These are phyloP conservation scores for Solanum tarijense DNA, from an alignment of 257 asterid species.

Conservation along the genomic window DNA sequence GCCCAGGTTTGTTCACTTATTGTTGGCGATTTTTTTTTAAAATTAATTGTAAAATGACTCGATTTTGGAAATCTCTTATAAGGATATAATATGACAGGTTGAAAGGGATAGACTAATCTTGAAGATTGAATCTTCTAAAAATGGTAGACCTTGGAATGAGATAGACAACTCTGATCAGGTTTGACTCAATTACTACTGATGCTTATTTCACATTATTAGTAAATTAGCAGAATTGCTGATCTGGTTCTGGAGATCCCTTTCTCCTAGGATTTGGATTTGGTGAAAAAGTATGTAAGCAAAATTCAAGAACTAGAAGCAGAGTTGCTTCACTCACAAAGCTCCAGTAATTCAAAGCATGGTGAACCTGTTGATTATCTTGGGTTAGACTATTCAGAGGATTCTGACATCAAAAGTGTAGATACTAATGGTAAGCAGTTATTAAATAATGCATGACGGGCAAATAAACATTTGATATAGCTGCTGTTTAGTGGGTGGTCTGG, in stretches of 20 bases:
- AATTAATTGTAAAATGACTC: background rate
- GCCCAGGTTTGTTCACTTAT: slow-evolving; percentile 60
- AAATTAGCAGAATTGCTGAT: background rate
- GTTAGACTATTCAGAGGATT: slow-evolving; percentile 38
- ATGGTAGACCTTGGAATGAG: slow-evolving; percentile 58
- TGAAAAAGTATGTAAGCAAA: slow-evolving; percentile 57
- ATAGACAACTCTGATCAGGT: slow-evolving; percentile 54
- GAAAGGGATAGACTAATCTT: slow-evolving; percentile 70
- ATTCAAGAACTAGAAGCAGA: slow-evolving; percentile 80
- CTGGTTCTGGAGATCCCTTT: background rate
- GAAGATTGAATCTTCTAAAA: slow-evolving; percentile 58
- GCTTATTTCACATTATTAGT: background rate
- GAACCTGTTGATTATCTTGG: slow-evolving; percentile 33
- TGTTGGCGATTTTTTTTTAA: background rate
- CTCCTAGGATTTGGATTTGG: slow-evolving; percentile 53
- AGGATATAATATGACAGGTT: slow-evolving; percentile 32
- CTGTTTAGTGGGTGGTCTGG: background rate
- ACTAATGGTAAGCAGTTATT: slow-evolving; percentile 39
- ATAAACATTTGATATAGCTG: background rate
- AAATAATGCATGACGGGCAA: background rate
- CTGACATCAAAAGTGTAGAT: slow-evolving; percentile 39
- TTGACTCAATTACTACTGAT: background rate
- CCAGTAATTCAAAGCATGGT: slow-evolving; percentile 25
- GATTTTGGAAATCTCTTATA: background rate
- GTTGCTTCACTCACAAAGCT: slow-evolving; percentile 31